Conservation (phyloP, 768 basidiomycete species). For the Terana coerulea region DNA sequence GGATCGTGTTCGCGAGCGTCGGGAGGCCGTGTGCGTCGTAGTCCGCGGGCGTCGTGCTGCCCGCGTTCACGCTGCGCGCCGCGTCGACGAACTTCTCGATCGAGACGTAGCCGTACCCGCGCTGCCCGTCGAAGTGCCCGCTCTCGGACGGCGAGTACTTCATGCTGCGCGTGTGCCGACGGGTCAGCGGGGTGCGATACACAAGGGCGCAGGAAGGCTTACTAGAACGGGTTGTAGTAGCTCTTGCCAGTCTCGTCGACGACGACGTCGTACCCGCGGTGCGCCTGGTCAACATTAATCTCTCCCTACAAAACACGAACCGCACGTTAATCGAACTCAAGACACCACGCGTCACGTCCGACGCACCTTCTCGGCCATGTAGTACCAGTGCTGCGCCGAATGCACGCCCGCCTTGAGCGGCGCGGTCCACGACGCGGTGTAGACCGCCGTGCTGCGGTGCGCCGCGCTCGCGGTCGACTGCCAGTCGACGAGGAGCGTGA, state of each 20-base stretch:
- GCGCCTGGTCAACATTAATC: conserved; percentile 89
- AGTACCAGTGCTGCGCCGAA: conserved; percentile 91
- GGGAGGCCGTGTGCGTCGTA: conserved; percentile 82
- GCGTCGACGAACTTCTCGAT: conserved; percentile 93
- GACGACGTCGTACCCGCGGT: conserved; percentile 89
- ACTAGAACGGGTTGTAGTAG: conserved; percentile 93
- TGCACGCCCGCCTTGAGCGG: conserved; percentile 88
- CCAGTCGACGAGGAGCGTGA: conserved; percentile 94
- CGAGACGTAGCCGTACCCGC: conserved; percentile 88
- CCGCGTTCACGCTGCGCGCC: conserved; percentile 72
- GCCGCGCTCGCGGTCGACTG: conserved; percentile 69
- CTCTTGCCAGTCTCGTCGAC: conserved; percentile 81
- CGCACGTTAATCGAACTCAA: background rate
- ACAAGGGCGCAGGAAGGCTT: conserved; percentile 29
- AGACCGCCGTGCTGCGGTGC: conserved; percentile 84
- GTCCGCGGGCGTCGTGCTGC: conserved; percentile 57
- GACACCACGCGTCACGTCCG: background rate
- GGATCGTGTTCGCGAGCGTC: conserved; percentile 84
- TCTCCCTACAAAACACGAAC: conserved; percentile 60
- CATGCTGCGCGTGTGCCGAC: conserved; percentile 54
- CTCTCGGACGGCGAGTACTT: conserved; percentile 91
- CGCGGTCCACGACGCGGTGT: conserved; percentile 94
- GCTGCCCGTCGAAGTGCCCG: conserved; percentile 92
- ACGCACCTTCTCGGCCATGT: conserved; percentile 84
- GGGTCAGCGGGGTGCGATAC: background rate